Conservation (phyloP, 1,284 basidiomycete genomes). For the Schizopora paradoxa region DNA sequence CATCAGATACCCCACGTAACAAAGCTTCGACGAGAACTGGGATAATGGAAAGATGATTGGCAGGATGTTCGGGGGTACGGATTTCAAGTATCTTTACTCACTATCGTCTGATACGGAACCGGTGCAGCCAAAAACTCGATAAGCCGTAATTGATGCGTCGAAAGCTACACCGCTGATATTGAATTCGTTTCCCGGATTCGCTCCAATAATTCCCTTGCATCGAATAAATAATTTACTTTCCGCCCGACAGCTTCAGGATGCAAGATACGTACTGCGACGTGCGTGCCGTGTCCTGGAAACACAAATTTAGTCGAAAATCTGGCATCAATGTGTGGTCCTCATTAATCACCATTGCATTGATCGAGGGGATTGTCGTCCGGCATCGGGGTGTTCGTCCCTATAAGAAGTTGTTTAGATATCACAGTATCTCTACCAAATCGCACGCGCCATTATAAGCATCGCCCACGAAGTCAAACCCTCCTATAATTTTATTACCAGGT, state of each 20-base stretch:
- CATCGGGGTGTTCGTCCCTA: conserved; percentile 39
- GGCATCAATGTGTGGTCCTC: conserved; percentile 3
- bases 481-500: conserved; percentile 52
- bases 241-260: conserved; percentile 23
- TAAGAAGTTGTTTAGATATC: conserved; percentile 20
- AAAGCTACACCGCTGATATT: conserved; percentile 51
- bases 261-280: too few relatives aligned
- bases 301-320: conserved; percentile 18
- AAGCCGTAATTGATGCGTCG: conserved; percentile 38
- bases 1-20: conserved; percentile 41
- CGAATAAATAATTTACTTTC: not conserved
- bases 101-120: conserved; percentile 42
- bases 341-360: conserved; percentile 37
- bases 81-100: conserved; percentile 24
- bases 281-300: conserved; percentile 49
- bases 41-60: not conserved
- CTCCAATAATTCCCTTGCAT: conserved; percentile 54
- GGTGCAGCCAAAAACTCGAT: conserved; percentile 45
- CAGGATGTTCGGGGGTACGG: not conserved
- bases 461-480: conserved; percentile 51
- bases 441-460: conserved; percentile 33
- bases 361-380: conserved; percentile 44
- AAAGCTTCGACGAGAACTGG: conserved; percentile 48
- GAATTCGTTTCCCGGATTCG: conserved; percentile 50
- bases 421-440: not conserved